Percentiles rank a stretch among this genome's conserved stretches.
These are phyloP conservation scores for Moniliella sp. DNA, from an alignment of 1,284 basidiomycete genomes.

Conservation along the genomic window DNA sequence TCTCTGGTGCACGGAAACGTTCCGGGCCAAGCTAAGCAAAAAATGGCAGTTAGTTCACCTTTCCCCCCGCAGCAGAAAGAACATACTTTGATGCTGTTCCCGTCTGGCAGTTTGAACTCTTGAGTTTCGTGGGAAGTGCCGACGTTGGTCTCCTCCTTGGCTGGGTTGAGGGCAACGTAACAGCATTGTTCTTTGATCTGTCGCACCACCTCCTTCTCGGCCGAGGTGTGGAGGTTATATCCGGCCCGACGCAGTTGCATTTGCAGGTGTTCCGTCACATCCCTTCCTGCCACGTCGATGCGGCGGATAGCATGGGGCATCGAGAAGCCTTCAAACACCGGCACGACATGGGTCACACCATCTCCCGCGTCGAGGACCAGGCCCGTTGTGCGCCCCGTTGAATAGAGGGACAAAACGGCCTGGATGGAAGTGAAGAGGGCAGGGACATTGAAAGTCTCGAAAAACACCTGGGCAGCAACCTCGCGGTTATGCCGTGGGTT, in stretches of 20 bases:
- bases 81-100: conserved; percentile 66
- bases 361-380: conserved; percentile 97
- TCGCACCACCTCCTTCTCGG: conserved; percentile 85
- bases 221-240: conserved; percentile 81
- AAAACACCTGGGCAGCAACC: conserved; percentile 87
- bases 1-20: conserved; percentile 87
- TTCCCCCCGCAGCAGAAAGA: conserved; percentile 2
- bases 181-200: conserved; percentile 97
- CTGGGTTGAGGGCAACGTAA: conserved; percentile 71
- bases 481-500: conserved; percentile 86
- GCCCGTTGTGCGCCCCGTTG: conserved; percentile 92
- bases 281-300: conserved; percentile 84
- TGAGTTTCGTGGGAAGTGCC: conserved; percentile 38
- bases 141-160: conserved; percentile 80
- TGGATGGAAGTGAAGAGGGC: conserved; percentile 91
- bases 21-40: conserved; percentile 60
- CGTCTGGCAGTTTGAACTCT: conserved; percentile 83
- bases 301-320: conserved; percentile 94
- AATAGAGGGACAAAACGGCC: conserved; percentile 86
- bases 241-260: conserved; percentile 78
- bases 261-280: conserved; percentile 82
- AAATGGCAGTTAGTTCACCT: conserved; percentile 2
- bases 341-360: conserved; percentile 93
- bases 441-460: conserved; percentile 96
- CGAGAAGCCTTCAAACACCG: conserved; percentile 95